Evolutionary conservation across 805 yeast species (phyloP), one percentile per base, ranked within the genome.

Genomic region (Ogataea populi-albae): DNA sequence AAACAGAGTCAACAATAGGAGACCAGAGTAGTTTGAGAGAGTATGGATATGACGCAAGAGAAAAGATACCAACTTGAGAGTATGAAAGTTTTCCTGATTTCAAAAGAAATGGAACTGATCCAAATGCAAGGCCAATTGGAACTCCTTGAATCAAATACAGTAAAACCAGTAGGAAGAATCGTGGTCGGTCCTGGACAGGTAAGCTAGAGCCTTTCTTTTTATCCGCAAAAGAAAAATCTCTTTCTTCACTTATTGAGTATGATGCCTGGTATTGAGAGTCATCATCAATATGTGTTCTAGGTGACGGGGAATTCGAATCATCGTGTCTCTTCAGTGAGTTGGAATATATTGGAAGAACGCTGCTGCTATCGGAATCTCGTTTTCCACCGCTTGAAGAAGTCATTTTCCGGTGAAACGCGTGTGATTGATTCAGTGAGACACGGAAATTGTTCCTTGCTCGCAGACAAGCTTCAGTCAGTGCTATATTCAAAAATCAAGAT

Each of bases 81-180:
- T 86, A 93, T 9, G 88, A 74, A 11, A 91, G 71, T 38, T 83
- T 79, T 22, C 64, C 65, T 4, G 91, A 75, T 57, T 93, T 93
- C 38, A 93, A 69, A 14, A 93, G 64, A 53, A 89, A 93, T 2
- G 98, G 98, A 8, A 93, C 73, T 1, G 95, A 80, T 2, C 98
- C 98, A 65, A 91, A 88, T 2, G 96, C 95, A 22, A 93, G 64
- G 0, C 98, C 98, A 10, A 89, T 94, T 0, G 98, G 98, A 5
- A 93, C 79, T n/a, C 98, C 98, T 58, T 93, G 98, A 5, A 89
- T 70, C 32, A 88, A 65, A 56, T 93, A 93, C 22, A 93, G 64
- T 5, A 85, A 52, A 5, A 87, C 80, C 38, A 91, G 65, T 5
- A 91, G 68, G 26, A 71, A 62, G 56, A 91, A 93, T 38, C 88